phyloP scores from a whole-genome alignment of 2,329 filamentous ascomycete species.

The Zymoseptoria passerinii region DNA sequence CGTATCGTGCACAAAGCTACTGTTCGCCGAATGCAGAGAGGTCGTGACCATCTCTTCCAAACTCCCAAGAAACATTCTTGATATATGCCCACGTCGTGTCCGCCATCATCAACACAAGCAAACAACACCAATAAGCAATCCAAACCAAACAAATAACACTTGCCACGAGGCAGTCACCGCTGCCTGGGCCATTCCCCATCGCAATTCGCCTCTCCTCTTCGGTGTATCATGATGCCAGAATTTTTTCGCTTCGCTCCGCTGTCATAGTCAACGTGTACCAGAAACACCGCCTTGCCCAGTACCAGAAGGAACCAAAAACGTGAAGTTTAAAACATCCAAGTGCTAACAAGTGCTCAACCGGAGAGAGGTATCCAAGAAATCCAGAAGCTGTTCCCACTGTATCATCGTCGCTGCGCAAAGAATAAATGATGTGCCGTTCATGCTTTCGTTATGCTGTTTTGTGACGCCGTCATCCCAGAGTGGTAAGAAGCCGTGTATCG shows the following conservation, averaged over 20 bases:
- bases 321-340: background rate
- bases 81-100: slow-evolving; percentile 5
- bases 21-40: background rate
- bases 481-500: slow-evolving; percentile 8
- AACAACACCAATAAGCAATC: slow-evolving; percentile 1
- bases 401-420: slow-evolving; percentile 10
- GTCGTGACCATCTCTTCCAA: background rate
- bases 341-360: slow-evolving; percentile 5
- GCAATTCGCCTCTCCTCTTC: slow-evolving; percentile 3
- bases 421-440: slow-evolving; percentile 14
- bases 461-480: slow-evolving; percentile 17
- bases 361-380: slow-evolving; percentile 2
- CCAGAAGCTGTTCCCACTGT: slow-evolving; percentile 4
- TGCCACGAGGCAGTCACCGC: slow-evolving; percentile 5
- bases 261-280: slow-evolving; percentile 3
- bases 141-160: background rate
- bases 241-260: slow-evolving; percentile 5
- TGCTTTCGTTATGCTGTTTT: slow-evolving; percentile 20
- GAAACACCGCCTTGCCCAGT: slow-evolving; percentile 6
- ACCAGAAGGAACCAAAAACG: background rate
- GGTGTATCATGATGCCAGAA: slow-evolving; percentile 8
- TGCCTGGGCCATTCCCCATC: slow-evolving; percentile 1
- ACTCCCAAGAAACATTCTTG: slow-evolving; percentile 1
- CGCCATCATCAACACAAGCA: slow-evolving; percentile 1
- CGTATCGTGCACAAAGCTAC: background rate